Conservation (phyloP, 2,329 filamentous ascomycete genomes). For the Diplodia sapinea region DNA sequence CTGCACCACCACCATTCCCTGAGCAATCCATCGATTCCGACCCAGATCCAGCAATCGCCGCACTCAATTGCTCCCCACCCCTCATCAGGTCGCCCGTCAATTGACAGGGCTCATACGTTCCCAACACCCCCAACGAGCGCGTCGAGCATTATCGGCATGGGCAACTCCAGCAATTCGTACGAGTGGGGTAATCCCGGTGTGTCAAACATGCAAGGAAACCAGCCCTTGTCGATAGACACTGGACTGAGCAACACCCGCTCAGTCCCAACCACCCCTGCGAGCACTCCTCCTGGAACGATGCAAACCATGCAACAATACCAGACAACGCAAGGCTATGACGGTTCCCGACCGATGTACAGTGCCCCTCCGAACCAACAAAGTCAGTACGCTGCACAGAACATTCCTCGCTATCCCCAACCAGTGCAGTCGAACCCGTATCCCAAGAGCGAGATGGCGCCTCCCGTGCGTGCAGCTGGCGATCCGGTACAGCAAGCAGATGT, state of each 20-base stretch:
- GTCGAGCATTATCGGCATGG: constrained; percentile 82
- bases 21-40: constrained; percentile 60
- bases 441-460: constrained; percentile 67
- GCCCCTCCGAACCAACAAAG: constrained; percentile 68
- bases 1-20: constrained; percentile 75
- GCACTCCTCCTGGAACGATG: constrained; percentile 81
- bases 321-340: constrained; percentile 74
- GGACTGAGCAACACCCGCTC: constrained; percentile 78
- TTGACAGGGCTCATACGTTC: constrained; percentile 90
- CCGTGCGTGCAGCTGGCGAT: constrained; percentile 67
- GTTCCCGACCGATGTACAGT: constrained; percentile 78
- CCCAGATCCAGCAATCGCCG: constrained; percentile 70
- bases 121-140: constrained; percentile 92
- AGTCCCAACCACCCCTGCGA: constrained; percentile 88
- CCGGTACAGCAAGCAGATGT: constrained; percentile 67
- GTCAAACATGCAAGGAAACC: constrained; percentile 61
- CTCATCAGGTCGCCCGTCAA: constrained; percentile 67
- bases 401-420: constrained; percentile 68
- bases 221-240: constrained; percentile 82
- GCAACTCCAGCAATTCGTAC: constrained; percentile 73
- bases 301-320: constrained; percentile 82
- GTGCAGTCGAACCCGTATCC: constrained; percentile 67
- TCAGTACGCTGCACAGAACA: constrained; percentile 67
- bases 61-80: constrained; percentile 66
- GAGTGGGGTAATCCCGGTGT: constrained; percentile 69